A percentile compares a stretch with the other conserved stretches of the same genome.
These are phyloP conservation scores for Hypoxylon sp. DNA, from an alignment of 2,329 filamentous ascomycete species.

Conservation along the genomic window DNA sequence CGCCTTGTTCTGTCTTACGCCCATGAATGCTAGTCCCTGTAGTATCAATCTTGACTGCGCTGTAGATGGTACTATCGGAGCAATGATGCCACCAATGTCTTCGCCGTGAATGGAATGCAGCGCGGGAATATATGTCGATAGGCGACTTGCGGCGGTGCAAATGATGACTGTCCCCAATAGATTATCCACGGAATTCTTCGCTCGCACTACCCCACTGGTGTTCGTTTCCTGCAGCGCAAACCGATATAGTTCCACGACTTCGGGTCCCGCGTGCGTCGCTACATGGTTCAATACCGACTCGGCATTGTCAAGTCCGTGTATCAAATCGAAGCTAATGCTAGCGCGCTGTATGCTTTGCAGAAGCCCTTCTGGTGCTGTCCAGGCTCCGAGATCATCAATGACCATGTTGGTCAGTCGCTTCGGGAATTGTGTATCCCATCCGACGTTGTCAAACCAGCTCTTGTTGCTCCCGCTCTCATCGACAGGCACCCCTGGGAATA, in stretches of 20 bases:
- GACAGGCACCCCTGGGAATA: conserved; percentile 86
- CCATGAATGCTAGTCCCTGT: conserved; percentile 85
- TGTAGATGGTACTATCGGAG: conserved; percentile 80
- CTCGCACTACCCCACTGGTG: conserved; percentile 85
- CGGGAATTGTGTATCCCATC: conserved; percentile 82
- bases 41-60: conserved; percentile 78
- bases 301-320: conserved; percentile 83
- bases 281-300: conserved; percentile 82
- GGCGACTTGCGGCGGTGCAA: conserved; percentile 77
- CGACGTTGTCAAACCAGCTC: conserved; percentile 90
- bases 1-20: conserved; percentile 84
- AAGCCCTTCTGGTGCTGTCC: conserved; percentile 83
- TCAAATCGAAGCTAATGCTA: conserved; percentile 84
- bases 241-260: conserved; percentile 84
- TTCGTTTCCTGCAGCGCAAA: conserved; percentile 79
- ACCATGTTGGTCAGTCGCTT: conserved; percentile 76
- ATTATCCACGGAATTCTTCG: conserved; percentile 78
- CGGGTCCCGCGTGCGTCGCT: conserved; percentile 79
- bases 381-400: conserved; percentile 79
- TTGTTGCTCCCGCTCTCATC: conserved; percentile 66
- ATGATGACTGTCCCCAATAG: conserved; percentile 85
- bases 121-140: conserved; percentile 79
- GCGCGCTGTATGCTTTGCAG: conserved; percentile 80
- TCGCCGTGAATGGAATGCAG: conserved; percentile 72
- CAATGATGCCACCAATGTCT: conserved; percentile 81